A percentile compares a stretch with the other conserved stretches of the same genome.
Conservation (phyloP, 768 basidiomycete genomes). For the Rhizopogon vulgaris region DNA sequence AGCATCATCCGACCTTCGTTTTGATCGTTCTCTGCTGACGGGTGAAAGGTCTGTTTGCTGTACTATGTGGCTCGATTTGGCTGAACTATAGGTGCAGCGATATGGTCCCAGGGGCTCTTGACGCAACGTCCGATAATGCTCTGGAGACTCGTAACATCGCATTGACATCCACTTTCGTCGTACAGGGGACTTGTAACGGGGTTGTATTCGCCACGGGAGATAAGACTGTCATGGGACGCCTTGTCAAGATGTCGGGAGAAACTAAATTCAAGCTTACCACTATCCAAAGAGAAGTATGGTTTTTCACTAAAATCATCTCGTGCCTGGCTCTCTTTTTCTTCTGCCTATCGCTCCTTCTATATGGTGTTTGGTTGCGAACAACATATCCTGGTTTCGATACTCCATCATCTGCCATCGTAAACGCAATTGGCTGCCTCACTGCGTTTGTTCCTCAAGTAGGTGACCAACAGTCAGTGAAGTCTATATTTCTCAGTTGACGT, state of each 20-base stretch:
- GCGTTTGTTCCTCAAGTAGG: constrained; percentile 31
- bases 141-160: constrained; percentile 52
- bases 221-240: constrained; percentile 40
- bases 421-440: constrained; percentile 33
- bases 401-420: constrained; percentile 29
- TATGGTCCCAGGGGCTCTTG: constrained; percentile 31
- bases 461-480: constrained; percentile 37
- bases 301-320: constrained; percentile 48
- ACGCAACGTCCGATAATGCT: constrained; percentile 35
- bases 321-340: constrained; percentile 37
- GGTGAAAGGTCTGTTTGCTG: constrained; percentile 43
- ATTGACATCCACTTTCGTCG: constrained; percentile 11
- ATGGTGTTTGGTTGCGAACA: constrained; percentile 29
- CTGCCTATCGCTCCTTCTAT: constrained; percentile 33
- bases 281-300: constrained; percentile 22
- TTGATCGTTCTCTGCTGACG: constrained; percentile 61
- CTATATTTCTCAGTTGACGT: constrained; percentile 46
- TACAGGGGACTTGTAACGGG: constrained; percentile 48
- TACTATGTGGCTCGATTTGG: constrained; percentile 16
- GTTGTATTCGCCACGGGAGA: constrained; percentile 46
- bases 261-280: constrained; percentile 30
- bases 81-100: constrained; percentile 7
- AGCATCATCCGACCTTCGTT: constrained; percentile 48
- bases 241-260: constrained; percentile 34
- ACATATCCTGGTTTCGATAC: constrained; percentile 30